Conservation (phyloP, 192 early-diverging fungal species). For the Podila clonocystis region DNA sequence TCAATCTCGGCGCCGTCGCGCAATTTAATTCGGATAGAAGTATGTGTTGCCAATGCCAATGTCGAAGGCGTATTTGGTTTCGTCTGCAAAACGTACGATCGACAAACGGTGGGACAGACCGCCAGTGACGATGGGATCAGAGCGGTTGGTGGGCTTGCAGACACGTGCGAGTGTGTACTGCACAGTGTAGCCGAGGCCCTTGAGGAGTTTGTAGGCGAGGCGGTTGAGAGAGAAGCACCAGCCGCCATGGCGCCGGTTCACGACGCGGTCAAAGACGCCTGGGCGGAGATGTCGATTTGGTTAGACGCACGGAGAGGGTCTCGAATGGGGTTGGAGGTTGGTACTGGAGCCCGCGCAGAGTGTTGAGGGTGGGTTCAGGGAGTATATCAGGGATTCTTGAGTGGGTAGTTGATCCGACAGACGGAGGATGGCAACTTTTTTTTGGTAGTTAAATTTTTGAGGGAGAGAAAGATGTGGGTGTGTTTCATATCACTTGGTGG, state of each 20-base stretch:
- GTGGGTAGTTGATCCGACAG: constrained; percentile 16
- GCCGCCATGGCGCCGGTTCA: constrained; percentile 20
- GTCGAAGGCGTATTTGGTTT: constrained; percentile 21
- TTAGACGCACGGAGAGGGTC: constrained; percentile 16
- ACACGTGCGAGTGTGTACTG: constrained; percentile 25
- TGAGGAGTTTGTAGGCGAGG: constrained; percentile 15
- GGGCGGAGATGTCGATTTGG: constrained; percentile 6
- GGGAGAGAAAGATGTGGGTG: background rate
- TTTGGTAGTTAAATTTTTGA: too few relatives aligned
- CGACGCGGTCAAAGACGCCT: constrained; percentile 24
- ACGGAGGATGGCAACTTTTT: constrained; percentile 13
- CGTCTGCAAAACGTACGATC: constrained; percentile 14
- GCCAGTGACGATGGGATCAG: background rate
- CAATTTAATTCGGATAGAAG: constrained; percentile 6
- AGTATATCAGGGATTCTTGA: constrained; percentile 9
- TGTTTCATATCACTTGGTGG: too few relatives aligned
- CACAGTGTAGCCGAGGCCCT: constrained; percentile 11
- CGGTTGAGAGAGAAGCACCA: constrained; percentile 39
- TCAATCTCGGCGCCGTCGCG: constrained; percentile 16
- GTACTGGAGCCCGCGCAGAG: constrained; percentile 17
- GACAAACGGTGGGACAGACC: constrained; percentile 12
- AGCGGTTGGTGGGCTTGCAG: constrained; percentile 8
- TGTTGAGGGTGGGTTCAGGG: constrained; percentile 13
- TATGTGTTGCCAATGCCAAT: constrained; percentile 22
- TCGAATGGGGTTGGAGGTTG: constrained; percentile 29